Conservation (phyloP, 2,329 filamentous ascomycete species). For the Neofusicoccum laricinum region DNA sequence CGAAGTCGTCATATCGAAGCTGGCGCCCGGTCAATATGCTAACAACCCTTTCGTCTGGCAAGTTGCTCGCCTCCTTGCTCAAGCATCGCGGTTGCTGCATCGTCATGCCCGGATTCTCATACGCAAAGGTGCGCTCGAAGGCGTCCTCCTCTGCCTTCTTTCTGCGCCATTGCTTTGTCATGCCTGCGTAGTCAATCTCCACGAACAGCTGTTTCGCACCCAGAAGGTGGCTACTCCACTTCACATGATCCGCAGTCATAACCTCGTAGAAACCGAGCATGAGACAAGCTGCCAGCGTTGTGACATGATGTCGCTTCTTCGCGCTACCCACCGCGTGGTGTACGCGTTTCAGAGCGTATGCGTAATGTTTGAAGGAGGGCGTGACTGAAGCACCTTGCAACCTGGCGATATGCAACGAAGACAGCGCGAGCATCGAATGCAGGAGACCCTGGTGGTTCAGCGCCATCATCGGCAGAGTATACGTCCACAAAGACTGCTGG, state of each 20-base stretch:
- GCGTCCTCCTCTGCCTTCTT: slow-evolving; percentile 53
- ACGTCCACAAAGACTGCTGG: slow-evolving; percentile 62
- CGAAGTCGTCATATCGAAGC: slow-evolving; percentile 58
- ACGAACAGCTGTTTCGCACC: slow-evolving; percentile 78
- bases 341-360: slow-evolving; percentile 75
- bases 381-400: slow-evolving; percentile 71
- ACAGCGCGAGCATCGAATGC: slow-evolving; percentile 84
- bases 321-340: slow-evolving; percentile 70
- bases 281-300: slow-evolving; percentile 83
- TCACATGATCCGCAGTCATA: slow-evolving; percentile 88
- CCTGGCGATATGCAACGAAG: slow-evolving; percentile 83
- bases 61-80: slow-evolving; percentile 4
- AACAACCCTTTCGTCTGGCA: slow-evolving; percentile 50
- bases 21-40: slow-evolving; percentile 57
- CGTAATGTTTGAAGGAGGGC: slow-evolving; percentile 87
- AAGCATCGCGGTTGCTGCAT: slow-evolving; percentile 35
- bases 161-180: slow-evolving; percentile 68
- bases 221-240: slow-evolving; percentile 90
- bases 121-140: slow-evolving; percentile 36
- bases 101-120: slow-evolving; percentile 30
- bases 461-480: slow-evolving; percentile 81
- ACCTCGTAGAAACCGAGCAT: slow-evolving; percentile 91
- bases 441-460: slow-evolving; percentile 82
- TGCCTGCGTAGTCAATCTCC: slow-evolving; percentile 74
- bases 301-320: slow-evolving; percentile 67